Evolutionary conservation across 1,284 basidiomycete genomes (phyloP).

Genomic region (Schizophyllum amplum): DNA sequence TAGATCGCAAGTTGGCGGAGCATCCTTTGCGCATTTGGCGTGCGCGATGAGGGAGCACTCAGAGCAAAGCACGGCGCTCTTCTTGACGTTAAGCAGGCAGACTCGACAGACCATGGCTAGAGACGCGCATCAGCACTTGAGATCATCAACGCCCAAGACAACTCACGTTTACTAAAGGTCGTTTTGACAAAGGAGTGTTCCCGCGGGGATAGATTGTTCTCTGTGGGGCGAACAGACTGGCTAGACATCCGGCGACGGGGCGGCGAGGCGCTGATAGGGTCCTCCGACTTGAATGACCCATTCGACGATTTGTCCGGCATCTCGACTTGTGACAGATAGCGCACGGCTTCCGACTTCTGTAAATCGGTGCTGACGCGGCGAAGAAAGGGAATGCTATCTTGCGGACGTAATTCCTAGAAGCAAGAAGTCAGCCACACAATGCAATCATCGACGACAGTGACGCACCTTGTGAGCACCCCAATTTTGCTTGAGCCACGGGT

Average conservation of each 20-base stretch:
- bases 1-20: slow-evolving; percentile 77
- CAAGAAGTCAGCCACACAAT: slow-evolving; percentile 5
- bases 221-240: slow-evolving; percentile 29
- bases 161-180: slow-evolving; percentile 84
- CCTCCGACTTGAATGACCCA: slow-evolving; percentile 22
- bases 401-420: slow-evolving; percentile 67
- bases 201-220: slow-evolving; percentile 49
- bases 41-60: slow-evolving; percentile 88
- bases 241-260: slow-evolving; percentile 32
- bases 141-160: slow-evolving; percentile 2
- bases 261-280: slow-evolving; percentile 21
- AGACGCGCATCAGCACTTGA: slow-evolving; percentile 13
- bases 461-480: slow-evolving; percentile 69
- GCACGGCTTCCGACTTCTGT: slow-evolving; percentile 59
- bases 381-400: slow-evolving; percentile 92
- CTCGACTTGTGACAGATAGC: slow-evolving; percentile 48
- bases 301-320: slow-evolving; percentile 38
- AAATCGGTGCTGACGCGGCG: slow-evolving; percentile 83
- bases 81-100: slow-evolving; percentile 76
- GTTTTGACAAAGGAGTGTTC: slow-evolving; percentile 88
- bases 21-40: slow-evolving; percentile 66
- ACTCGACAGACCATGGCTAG: slow-evolving; percentile 83
- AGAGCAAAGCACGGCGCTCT: slow-evolving; percentile 81
- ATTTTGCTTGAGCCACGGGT: slow-evolving; percentile 81
- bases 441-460: slow-evolving; percentile 1